Conservation (phyloP, 352 stramenopile genomes). For the Pythium chondricola region DNA sequence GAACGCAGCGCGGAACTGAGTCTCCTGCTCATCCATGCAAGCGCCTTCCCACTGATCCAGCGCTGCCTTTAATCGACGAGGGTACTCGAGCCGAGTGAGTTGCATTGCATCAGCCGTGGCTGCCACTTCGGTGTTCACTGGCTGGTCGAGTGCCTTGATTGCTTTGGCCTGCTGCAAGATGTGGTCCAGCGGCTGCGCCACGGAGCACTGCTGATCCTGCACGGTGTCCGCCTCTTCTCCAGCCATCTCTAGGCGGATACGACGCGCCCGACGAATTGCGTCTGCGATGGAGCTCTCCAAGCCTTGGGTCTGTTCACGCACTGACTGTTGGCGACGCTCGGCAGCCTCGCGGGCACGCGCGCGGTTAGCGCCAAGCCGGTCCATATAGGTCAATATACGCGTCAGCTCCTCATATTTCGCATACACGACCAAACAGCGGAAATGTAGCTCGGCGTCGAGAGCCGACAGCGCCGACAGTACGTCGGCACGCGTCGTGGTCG, state of each 20-base stretch:
- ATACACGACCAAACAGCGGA: constrained; percentile 26
- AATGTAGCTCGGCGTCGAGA: constrained; percentile 29
- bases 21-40: constrained; percentile 19
- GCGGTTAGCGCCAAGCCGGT: neutral
- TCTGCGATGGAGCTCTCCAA: constrained; percentile 35
- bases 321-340: constrained; percentile 2
- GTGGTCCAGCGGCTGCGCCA: neutral
- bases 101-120: neutral
- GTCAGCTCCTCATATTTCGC: constrained; percentile 35
- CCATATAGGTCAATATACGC: constrained; percentile 20
- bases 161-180: constrained; percentile 11
- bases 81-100: constrained; percentile 31
- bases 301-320: constrained; percentile 22
- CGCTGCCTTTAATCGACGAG: constrained; percentile 36
- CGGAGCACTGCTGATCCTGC: neutral
- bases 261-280: constrained; percentile 38
- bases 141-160: constrained; percentile 4
- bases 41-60: constrained; percentile 33
- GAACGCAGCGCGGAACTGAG: constrained; percentile 39
- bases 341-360: neutral
- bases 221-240: neutral
- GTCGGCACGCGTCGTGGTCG: constrained; percentile 8
- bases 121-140: neutral
- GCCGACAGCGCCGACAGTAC: constrained; percentile 8
- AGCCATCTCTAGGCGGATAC: constrained; percentile 14